Conservation (phyloP, 2,329 filamentous ascomycete species). For the Teratosphaeria viscida region DNA sequence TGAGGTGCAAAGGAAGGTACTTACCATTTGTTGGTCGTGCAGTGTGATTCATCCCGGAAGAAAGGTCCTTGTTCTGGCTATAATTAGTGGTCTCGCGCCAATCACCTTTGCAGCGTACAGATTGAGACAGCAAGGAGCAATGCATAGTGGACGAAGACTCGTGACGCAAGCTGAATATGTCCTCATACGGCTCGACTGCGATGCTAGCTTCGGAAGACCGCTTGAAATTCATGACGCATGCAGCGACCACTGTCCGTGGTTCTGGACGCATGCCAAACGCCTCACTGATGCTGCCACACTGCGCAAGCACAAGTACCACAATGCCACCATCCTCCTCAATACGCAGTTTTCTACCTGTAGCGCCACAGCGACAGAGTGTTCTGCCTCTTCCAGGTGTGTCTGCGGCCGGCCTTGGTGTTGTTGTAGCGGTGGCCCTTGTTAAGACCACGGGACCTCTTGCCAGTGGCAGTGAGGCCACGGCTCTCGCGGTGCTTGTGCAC, state of each 20-base stretch:
- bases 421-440: conserved; percentile 99
- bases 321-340: background rate
- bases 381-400: conserved; percentile 99
- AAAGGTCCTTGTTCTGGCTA: background rate
- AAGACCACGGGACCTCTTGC: conserved; percentile 99
- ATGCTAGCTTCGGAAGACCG: background rate
- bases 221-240: background rate
- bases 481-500: conserved; percentile 99
- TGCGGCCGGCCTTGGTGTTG: conserved; percentile 92
- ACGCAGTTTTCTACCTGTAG: conserved; percentile 59
- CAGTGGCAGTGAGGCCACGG: conserved; percentile 92
- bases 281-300: conserved; percentile 16
- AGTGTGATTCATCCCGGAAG: background rate
- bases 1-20: background rate
- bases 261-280: conserved; percentile 2
- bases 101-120: background rate
- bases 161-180: background rate
- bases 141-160: background rate
- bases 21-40: background rate
- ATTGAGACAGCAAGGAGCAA: background rate
- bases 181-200: background rate
- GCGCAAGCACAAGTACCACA: background rate
- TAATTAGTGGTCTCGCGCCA: background rate
- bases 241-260: background rate
- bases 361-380: conserved; percentile 99